These are phyloP conservation scores for Xylaria sp. DNA, from an alignment of 2,329 filamentous ascomycete species.

Conservation along the genomic window DNA sequence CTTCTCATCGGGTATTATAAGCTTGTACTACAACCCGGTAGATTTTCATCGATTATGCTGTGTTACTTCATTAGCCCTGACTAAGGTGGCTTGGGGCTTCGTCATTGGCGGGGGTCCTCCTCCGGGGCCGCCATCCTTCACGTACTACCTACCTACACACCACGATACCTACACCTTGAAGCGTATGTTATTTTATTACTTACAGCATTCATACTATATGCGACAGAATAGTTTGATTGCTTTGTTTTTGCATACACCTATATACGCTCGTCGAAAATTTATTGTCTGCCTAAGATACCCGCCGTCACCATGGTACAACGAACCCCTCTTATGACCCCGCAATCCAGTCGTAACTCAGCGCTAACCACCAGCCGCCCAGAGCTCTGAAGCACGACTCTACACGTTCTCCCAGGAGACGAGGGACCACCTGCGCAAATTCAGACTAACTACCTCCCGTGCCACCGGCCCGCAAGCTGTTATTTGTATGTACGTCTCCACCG, in stretches of 20 bases:
- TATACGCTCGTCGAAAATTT: neutral
- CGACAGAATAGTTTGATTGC: neutral
- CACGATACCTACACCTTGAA: neutral
- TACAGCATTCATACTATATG: neutral
- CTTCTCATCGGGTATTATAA: neutral
- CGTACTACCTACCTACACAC: neutral
- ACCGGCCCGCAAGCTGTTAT: conserved; percentile 89
- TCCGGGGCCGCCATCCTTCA: neutral
- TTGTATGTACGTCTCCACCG: conserved; percentile 72
- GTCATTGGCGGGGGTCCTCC: conserved; percentile 27
- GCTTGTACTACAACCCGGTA: neutral
- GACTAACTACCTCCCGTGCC: conserved; percentile 86
- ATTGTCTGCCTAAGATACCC: neutral
- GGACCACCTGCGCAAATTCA: conserved; percentile 92
- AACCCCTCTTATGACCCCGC: conserved; percentile 29
- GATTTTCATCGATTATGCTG: neutral
- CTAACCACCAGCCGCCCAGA: conserved; percentile 48
- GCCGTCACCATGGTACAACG: conserved; percentile 34
- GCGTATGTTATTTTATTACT: neutral
- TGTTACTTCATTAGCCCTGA: neutral
- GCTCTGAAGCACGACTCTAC: conserved; percentile 90
- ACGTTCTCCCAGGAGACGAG: conserved; percentile 92
- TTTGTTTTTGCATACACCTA: neutral
- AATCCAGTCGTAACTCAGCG: conserved; percentile 4
- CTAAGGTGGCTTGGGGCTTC: conserved; percentile 19